A percentile compares a stretch with the other conserved stretches of the same genome.
Conservation (phyloP, 2,329 filamentous ascomycete genomes). For the Colletotrichum theobromicola region DNA sequence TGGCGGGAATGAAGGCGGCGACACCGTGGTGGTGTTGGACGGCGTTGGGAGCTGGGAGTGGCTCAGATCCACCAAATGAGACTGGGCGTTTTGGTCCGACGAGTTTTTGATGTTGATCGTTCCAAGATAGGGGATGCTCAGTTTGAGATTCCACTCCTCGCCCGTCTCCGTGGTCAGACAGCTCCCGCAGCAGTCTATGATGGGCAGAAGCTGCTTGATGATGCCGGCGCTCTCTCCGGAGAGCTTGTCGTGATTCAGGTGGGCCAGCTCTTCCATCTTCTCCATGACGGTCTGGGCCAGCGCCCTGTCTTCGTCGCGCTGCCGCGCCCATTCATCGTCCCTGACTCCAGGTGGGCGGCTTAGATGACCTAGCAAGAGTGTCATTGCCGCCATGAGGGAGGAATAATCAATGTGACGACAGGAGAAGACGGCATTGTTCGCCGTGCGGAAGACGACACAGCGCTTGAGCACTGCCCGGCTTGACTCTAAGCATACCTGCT, state of each 20-base stretch:
- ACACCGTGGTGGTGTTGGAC: constrained; percentile 9
- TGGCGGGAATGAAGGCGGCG: background rate
- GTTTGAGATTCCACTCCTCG: constrained; percentile 31
- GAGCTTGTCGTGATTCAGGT: constrained; percentile 44
- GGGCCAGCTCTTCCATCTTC: constrained; percentile 42
- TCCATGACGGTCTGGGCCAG: constrained; percentile 37
- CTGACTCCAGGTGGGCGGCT: constrained; percentile 25
- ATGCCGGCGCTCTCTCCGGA: constrained; percentile 47
- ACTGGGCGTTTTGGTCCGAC: background rate
- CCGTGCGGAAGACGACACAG: constrained; percentile 51
- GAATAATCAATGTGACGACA: constrained; percentile 59
- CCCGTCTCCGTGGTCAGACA: constrained; percentile 21
- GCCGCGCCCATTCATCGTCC: constrained; percentile 25
- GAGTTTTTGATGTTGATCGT: constrained; percentile 45
- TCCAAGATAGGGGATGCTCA: constrained; percentile 52
- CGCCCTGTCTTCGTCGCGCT: constrained; percentile 38
- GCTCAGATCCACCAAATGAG: background rate
- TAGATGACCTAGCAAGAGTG: constrained; percentile 56
- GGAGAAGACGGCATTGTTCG: constrained; percentile 39
- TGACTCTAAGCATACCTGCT: constrained; percentile 51
- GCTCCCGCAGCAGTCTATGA: constrained; percentile 34
- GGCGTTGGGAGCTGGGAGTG: constrained; percentile 16
- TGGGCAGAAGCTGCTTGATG: constrained; percentile 46
- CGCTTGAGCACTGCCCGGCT: constrained; percentile 55
- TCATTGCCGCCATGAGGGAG: constrained; percentile 55